These are phyloP conservation scores for Teunomyces gatunensis DNA, from an alignment of 805 yeast genomes.

Conservation along the genomic window DNA sequence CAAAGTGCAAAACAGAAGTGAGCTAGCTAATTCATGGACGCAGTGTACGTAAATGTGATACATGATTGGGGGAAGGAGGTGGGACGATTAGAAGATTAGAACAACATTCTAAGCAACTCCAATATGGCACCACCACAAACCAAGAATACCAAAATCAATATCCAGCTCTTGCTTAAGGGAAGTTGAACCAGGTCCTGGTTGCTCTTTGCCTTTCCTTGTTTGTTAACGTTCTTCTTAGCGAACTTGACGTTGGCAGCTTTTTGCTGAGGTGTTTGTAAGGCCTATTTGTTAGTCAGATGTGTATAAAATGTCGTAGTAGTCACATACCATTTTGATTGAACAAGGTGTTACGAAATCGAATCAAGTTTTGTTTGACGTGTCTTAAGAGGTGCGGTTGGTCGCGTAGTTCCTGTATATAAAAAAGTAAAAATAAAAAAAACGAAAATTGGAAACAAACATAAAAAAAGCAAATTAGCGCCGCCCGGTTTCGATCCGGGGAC, in stretches of 20 bases:
- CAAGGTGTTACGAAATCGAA: background rate
- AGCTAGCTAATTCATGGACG: background rate
- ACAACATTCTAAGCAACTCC: constrained; percentile 58
- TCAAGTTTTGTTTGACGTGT: constrained; percentile 7
- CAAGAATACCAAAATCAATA: constrained; percentile 58
- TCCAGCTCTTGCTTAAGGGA: constrained; percentile 66
- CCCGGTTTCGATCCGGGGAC: constrained; percentile 96
- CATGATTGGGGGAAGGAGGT: background rate
- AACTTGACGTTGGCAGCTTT: constrained; percentile 83
- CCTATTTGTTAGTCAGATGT: constrained; percentile 33
- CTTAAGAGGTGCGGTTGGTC: constrained; percentile 1
- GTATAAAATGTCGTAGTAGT: background rate
- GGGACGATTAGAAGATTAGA: constrained; percentile 26
- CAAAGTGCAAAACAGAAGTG: background rate
- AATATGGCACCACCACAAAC: constrained; percentile 81
- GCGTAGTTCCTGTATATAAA: background rate
- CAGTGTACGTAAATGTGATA: background rate
- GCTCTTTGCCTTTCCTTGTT: constrained; percentile 68
- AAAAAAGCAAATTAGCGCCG: constrained; percentile 61
- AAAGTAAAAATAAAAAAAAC: constrained; percentile 8
- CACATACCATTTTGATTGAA: constrained; percentile 9
- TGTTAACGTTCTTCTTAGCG: constrained; percentile 67
- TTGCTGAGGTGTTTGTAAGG: constrained; percentile 81
- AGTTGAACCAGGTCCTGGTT: constrained; percentile 36
- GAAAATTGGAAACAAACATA: constrained; percentile 17